Conservation (phyloP, 257 asterid species). For the Forsythia suspensa region DNA sequence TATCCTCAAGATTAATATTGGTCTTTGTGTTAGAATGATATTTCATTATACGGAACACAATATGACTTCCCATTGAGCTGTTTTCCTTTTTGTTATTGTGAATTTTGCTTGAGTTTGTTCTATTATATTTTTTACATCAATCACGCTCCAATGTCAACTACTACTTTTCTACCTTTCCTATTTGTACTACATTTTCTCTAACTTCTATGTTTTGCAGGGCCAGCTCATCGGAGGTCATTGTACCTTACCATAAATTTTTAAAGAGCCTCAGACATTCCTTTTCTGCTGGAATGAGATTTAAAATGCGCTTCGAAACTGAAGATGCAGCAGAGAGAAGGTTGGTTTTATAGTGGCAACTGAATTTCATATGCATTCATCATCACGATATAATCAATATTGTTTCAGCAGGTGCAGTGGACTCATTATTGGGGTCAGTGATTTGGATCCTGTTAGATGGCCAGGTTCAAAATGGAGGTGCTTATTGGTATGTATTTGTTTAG, state of each 20-base stretch:
- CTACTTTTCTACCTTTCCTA: not conserved
- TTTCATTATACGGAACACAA: not conserved
- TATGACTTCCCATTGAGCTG: not conserved
- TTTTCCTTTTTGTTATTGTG: not conserved
- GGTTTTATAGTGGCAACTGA: constrained; percentile 9
- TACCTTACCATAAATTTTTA: constrained; percentile 71
- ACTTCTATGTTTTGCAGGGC: constrained; percentile 50
- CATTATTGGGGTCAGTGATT: constrained; percentile 68
- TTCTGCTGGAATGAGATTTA: constrained; percentile 87
- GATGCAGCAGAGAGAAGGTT: constrained; percentile 95
- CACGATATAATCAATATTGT: constrained; percentile 13
- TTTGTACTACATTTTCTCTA: not conserved
- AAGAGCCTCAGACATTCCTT: constrained; percentile 66
- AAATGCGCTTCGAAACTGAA: constrained; percentile 77
- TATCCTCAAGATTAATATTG: not conserved
- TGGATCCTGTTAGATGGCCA: constrained; percentile 90
- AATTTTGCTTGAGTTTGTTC: not conserved
- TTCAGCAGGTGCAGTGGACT: constrained; percentile 73
- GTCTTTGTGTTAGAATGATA: not conserved
- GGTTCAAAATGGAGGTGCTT: constrained; percentile 94
- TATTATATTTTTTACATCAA: not conserved
- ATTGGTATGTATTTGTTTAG: constrained; percentile 52
- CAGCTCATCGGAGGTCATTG: constrained; percentile 73
- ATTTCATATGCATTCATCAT: not conserved
- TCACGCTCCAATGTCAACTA: not conserved